These are phyloP conservation scores for Microcyclospora tardicrescens DNA, from an alignment of 2,329 filamentous ascomycete genomes.

Conservation along the genomic window DNA sequence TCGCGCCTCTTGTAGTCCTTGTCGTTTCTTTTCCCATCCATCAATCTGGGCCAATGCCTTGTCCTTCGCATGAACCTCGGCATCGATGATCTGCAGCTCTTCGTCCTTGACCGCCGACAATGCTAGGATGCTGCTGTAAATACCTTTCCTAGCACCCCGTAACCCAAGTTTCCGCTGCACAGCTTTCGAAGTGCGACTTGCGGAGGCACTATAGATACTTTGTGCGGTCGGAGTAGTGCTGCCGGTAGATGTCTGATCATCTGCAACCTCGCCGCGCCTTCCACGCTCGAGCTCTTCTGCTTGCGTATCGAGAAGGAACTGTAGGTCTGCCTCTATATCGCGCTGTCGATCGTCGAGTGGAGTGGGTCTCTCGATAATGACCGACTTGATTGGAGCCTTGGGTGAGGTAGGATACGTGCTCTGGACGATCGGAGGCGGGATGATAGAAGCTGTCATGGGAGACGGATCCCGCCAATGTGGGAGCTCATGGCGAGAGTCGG, in stretches of 20 bases:
- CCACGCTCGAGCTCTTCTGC: constrained; percentile 43
- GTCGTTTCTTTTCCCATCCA: constrained; percentile 45
- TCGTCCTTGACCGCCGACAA: constrained; percentile 55
- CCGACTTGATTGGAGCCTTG: constrained; percentile 17
- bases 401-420: constrained; percentile 14
- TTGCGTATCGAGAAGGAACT: constrained; percentile 48
- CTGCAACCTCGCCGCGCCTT: constrained; percentile 24
- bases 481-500: constrained; percentile 14
- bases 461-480: constrained; percentile 23
- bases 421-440: constrained; percentile 23
- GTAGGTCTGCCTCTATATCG: constrained; percentile 44
- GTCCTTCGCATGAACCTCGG: constrained; percentile 44
- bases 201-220: constrained; percentile 19
- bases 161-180: constrained; percentile 42
- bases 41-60: constrained; percentile 46
- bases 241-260: constrained; percentile 35
- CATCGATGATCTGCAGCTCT: constrained; percentile 48
- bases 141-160: constrained; percentile 49
- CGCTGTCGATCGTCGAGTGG: constrained; percentile 30
- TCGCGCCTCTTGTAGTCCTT: constrained; percentile 43
- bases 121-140: constrained; percentile 50
- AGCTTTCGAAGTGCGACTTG: constrained; percentile 38
- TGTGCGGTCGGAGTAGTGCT: constrained; percentile 37
- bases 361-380: constrained; percentile 31
- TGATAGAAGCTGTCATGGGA: constrained; percentile 20